A percentile compares a stretch with the other conserved stretches of the same genome.
Evolutionary conservation across 805 yeast species (phyloP).

Genomic region (Hemisphaericaspora nanyangensis): DNA sequence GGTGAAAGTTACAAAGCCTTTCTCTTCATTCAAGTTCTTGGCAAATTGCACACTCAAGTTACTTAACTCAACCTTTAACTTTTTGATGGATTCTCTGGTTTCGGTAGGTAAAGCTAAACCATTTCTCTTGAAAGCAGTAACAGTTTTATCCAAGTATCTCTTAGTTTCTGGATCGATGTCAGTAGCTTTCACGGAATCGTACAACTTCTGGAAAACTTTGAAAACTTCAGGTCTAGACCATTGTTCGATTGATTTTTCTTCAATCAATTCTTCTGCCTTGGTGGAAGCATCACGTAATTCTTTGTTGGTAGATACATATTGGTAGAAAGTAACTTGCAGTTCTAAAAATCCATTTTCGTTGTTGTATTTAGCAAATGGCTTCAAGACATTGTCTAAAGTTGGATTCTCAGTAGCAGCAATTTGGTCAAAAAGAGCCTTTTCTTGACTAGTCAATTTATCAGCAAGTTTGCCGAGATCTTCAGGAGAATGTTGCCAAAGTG

Average conservation of each 20-base stretch:
- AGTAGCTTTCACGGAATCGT: slow-evolving; percentile 28
- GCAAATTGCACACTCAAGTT: slow-evolving; percentile 52
- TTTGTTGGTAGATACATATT: slow-evolving; percentile 64
- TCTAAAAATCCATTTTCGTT: slow-evolving; percentile 44
- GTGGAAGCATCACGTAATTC: slow-evolving; percentile 70
- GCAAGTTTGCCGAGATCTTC: slow-evolving; percentile 43
- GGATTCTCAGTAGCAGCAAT: slow-evolving; percentile 49
- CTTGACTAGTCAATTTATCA: slow-evolving; percentile 39
- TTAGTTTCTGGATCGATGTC: slow-evolving; percentile 50
- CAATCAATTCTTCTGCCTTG: slow-evolving; percentile 55
- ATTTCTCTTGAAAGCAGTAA: slow-evolving; percentile 56
- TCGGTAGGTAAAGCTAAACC: slow-evolving; percentile 63
- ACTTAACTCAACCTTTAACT: slow-evolving; percentile 57
- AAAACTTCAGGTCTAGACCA: slow-evolving; percentile 54
- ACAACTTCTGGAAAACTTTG: slow-evolving; percentile 52
- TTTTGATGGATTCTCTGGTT: slow-evolving; percentile 52
- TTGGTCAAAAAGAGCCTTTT: slow-evolving; percentile 46
- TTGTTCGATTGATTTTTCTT: slow-evolving; percentile 59
- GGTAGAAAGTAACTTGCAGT: slow-evolving; percentile 62
- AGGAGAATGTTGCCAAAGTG: slow-evolving; percentile 61
- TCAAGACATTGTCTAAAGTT: slow-evolving; percentile 52
- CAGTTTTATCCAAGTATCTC: slow-evolving; percentile 54
- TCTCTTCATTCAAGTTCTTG: slow-evolving; percentile 69
- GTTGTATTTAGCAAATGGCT: slow-evolving; percentile 49
- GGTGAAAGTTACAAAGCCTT: slow-evolving; percentile 57